Evolutionary conservation across 139 green algal species (phyloP).

Genomic region (Astrephomene gubernaculifera): DNA sequence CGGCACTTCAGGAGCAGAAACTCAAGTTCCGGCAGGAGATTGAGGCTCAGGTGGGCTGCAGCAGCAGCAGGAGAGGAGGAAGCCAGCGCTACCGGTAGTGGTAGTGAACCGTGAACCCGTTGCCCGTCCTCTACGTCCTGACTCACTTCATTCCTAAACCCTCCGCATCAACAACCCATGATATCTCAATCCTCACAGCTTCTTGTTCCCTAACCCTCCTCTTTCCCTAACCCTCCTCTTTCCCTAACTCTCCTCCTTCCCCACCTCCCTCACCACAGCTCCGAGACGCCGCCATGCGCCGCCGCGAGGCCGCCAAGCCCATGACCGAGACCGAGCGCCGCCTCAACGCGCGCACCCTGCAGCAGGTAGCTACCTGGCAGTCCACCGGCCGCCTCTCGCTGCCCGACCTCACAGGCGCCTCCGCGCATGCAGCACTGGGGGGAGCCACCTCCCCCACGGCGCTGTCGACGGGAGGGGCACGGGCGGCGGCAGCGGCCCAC

Average conservation of each 20-base stretch:
- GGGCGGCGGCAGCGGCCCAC: no score
- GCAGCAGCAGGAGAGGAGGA: not conserved
- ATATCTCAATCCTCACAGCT: not conserved
- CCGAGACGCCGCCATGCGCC: not conserved
- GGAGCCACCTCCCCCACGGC: no score
- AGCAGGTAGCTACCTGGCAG: slow-evolving; percentile 13
- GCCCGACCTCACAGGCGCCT: not conserved
- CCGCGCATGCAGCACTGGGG: no score
- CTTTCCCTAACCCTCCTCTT: not conserved
- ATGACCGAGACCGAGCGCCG: slow-evolving; percentile 28
- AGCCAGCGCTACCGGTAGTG: not conserved
- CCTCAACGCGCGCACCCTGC: slow-evolving; percentile 1
- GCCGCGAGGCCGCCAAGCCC: not conserved
- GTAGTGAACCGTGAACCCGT: not conserved
- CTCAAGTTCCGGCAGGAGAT: not conserved
- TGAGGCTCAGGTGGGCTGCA: slow-evolving; percentile 9
- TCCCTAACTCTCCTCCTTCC: not conserved
- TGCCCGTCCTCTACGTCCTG: not conserved
- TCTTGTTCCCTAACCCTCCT: not conserved
- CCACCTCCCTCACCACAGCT: not conserved
- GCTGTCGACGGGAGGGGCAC: no score
- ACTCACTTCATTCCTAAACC: not conserved
- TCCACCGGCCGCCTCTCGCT: slow-evolving; percentile 15
- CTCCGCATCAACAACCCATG: not conserved
- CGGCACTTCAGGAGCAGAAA: slow-evolving; percentile 1